Percentiles rank a stretch among this genome's conserved stretches.
phyloP scores from a whole-genome alignment of 305 asterid species.

The Ruellia speciosa region DNA sequence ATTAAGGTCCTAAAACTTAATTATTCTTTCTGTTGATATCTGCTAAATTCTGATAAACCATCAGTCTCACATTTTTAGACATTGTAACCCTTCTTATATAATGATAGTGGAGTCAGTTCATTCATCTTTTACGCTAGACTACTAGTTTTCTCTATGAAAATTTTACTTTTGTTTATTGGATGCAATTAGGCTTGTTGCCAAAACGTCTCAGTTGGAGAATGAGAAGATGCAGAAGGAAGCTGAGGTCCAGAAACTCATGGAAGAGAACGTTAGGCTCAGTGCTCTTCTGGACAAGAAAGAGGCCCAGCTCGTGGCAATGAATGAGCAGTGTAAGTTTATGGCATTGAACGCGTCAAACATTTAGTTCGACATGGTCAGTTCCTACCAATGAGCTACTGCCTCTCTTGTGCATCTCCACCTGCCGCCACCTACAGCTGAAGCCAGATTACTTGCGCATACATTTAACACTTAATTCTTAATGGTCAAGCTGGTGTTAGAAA shows the following conservation, averaged over 20 bases:
- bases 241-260: conserved; percentile 87
- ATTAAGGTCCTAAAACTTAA: too few species aligned
- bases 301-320: conserved; percentile 96
- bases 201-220: conserved; percentile 70
- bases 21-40: too few species aligned
- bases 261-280: conserved; percentile 67
- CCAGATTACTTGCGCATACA: too few species aligned
- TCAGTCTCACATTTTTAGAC: too few species aligned
- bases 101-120: too few species aligned
- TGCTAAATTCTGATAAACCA: too few species aligned
- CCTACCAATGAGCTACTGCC: not conserved
- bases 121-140: too few species aligned
- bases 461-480: too few species aligned
- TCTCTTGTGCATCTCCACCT: conserved; percentile 17
- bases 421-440: not conserved
- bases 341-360: conserved; percentile 61
- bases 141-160: not conserved
- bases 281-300: conserved; percentile 87
- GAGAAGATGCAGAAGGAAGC: conserved; percentile 90
- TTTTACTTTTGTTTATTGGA: conserved; percentile 16
- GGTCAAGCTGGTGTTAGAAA: too few species aligned
- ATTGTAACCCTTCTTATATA: too few species aligned
- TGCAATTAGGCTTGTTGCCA: conserved; percentile 57
- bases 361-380: conserved; percentile 24
- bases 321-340: conserved; percentile 94